Evolutionary conservation across 169 alveolate genomes (phyloP), one percentile per base, ranked within the genome.

Genomic region (Plasmodium knowlesi): DNA sequence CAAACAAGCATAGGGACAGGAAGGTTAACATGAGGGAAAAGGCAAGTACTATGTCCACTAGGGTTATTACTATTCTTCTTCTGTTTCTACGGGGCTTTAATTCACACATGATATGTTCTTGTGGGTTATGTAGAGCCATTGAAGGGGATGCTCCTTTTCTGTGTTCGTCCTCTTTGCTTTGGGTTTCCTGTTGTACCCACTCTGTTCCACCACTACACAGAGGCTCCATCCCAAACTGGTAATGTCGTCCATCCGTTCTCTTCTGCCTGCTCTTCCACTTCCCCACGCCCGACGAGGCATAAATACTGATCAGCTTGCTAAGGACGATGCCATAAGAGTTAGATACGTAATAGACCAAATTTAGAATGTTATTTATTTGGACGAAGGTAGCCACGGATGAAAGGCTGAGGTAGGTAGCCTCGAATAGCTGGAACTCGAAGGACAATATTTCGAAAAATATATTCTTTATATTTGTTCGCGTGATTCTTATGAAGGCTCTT

Each of bases 241-340:
- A 9, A 1, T 0, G 46, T 39, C 46, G 2, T 39, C 46, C 46
- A 39, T 4, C 46, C 5, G 16, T 14, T 12, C 57, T 12, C 5
- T 46, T 46, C 3, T 46, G 28, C 74, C 16, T 5, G 34, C n/a
- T 22, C 50, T 34, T 3, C 9, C 32, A 10, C n/a, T 39, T 84
- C 22, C 34, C 78, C 30, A 1, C 76, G 22, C 54, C 79, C 16
- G 84, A 84, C 25, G 67, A 57, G 50, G 37, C 8, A 25, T 84
- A 84, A 30, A 84, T 37, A 6, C 79, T 70, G 16, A 72, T 74
- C 9, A 84, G 43, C 54, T 84, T 84, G 3, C 61, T n/a, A 19
- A 84, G 34, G 3, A 74, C 22, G 16, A 84, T 84, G 19, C 93
- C 93, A 46, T 74, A 84, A 10, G 93, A 84, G 72, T 84, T 71